Conservation (phyloP, 371 early-diverging fungal species). For the Coemansia sp. region DNA sequence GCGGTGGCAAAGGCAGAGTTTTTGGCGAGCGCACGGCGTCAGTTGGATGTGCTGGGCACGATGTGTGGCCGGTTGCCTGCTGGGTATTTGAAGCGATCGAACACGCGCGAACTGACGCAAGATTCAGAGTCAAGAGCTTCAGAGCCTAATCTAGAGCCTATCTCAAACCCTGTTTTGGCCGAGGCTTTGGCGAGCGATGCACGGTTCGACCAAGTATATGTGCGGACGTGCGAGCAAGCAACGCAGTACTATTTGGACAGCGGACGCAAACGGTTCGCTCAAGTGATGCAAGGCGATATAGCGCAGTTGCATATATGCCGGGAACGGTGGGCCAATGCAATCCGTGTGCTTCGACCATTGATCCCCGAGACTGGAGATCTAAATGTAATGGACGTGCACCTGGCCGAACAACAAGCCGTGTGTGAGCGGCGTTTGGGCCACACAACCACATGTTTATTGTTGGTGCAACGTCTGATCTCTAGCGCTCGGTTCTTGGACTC, state of each 20-base stretch:
- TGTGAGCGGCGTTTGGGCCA: constrained; percentile 36
- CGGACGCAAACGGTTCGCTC: constrained; percentile 46
- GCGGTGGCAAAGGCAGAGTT: constrained; percentile 51
- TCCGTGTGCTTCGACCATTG: constrained; percentile 29
- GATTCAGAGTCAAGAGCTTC: not conserved
- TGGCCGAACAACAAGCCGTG: constrained; percentile 25
- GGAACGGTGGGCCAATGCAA: constrained; percentile 41
- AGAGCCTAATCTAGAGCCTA: not conserved
- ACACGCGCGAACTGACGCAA: constrained; percentile 17
- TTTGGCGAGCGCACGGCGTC: constrained; percentile 43
- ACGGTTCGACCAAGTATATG: constrained; percentile 49
- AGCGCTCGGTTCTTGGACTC: constrained; percentile 18
- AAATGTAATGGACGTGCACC: constrained; percentile 20
- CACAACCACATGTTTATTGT: constrained; percentile 13
- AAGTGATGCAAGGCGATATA: constrained; percentile 45
- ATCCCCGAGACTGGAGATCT: constrained; percentile 22
- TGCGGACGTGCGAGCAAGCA: constrained; percentile 52
- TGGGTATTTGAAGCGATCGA: constrained; percentile 14
- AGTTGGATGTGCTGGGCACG: constrained; percentile 48
- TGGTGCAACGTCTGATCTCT: constrained; percentile 20
- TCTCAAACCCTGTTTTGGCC: constrained; percentile 46
- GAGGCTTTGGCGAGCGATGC: constrained; percentile 39
- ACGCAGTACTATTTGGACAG: constrained; percentile 50
- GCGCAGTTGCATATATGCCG: constrained; percentile 47
- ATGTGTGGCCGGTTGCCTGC: constrained; percentile 24